Base-by-base conservation (phyloP, 495 filamentous ascomycete species). In the Talaromyces borbonicus region DNA sequence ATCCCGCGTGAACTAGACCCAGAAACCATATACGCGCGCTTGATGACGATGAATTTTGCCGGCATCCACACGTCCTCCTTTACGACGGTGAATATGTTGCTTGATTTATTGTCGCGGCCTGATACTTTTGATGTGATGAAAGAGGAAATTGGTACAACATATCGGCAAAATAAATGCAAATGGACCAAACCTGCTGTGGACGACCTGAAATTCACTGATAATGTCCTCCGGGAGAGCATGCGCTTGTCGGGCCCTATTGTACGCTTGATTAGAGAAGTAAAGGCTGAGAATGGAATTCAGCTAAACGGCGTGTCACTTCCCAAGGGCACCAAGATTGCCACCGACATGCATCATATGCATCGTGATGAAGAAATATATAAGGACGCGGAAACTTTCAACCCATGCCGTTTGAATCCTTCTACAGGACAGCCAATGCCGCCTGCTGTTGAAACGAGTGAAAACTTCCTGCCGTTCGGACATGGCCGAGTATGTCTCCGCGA, bases 1-100 rank as follows among this genome's bases (percentile, higher is more conserved):
- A 36, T 36, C 5, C 33, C 33, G 16, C 15, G 16, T 36, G 33
- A 36, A 36, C 12, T 27, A 15, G 40, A 30, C 40, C 40, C 40
- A 29, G 42, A 45, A 14, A 20, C 33, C 9, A 36, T 36, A 15
- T 36, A 19, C 15, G 33, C 33, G 4, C 33, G 33, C 12, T 36
- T 45, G 26, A 27, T 31, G 26, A 29, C 19, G 1, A 27, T 45
- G 22, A 45, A 30, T 31, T 20, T 45, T n/a, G 25, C 26, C 0
- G 22, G 25, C 15, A 45, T 45, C 42, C 42, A 45, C 16, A 45
- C 42, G n/a, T 30, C 42, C n/a, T 8, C 42, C 25, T 31, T 29
- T 8, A 47, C 32, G 16, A 39, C 19, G 44, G 31, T 38, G 16
- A 38, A 47, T 38, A 23, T 38, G 14, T 16, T 47, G 5, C 27